These are phyloP conservation scores for Aspergillus sojae DNA, from an alignment of 2,329 filamentous ascomycete genomes.

Conservation along the genomic window DNA sequence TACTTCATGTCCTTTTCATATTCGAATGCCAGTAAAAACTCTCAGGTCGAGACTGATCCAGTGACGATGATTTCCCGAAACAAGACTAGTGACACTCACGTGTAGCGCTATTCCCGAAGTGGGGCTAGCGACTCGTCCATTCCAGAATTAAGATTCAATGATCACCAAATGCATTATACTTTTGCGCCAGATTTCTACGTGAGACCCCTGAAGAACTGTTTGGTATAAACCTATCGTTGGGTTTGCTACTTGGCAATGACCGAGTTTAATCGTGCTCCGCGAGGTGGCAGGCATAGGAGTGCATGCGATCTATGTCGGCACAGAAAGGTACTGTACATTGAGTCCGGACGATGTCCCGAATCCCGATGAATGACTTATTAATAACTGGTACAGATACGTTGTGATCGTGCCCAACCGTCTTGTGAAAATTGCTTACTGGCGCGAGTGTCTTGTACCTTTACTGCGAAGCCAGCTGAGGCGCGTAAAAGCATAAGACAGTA, in stretches of 20 bases:
- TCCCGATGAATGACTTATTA: background rate
- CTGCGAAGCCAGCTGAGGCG: slow-evolving; percentile 11
- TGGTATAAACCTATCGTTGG: background rate
- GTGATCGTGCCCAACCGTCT: slow-evolving; percentile 27
- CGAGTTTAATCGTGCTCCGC: background rate
- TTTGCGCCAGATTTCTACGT: background rate
- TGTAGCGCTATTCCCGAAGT: background rate
- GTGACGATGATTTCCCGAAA: background rate
- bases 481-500: slow-evolving; percentile 28
- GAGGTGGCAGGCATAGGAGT: slow-evolving; percentile 14
- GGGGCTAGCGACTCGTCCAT: background rate
- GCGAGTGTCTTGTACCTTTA: slow-evolving; percentile 25
- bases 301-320: slow-evolving; percentile 29
- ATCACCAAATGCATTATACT: background rate
- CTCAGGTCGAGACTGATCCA: background rate
- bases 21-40: too few species aligned
- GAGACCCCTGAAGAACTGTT: background rate
- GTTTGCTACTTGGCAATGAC: background rate
- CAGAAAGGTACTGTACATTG: slow-evolving; percentile 21
- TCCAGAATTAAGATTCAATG: background rate
- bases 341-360: background rate
- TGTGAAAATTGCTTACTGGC: slow-evolving; percentile 30
- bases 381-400: slow-evolving; percentile 26
- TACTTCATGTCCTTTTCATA: too few species aligned
- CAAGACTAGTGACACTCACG: background rate